Evolutionary conservation across 129 eudicot species (phyloP).

Genomic region (Pulicaria dysenterica): DNA sequence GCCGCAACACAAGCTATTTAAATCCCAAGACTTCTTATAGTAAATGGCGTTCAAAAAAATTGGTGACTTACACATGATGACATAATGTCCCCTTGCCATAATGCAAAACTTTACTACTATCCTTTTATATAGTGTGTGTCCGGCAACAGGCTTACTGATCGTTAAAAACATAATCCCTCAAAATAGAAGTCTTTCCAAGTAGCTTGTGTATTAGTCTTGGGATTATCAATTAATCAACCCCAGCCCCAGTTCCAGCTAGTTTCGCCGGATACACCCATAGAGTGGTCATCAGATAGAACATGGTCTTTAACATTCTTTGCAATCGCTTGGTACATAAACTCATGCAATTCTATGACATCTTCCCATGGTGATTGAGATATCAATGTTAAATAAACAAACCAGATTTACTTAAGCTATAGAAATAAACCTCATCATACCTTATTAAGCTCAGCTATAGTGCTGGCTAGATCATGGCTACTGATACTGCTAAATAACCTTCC

Average conservation of each 20-base stretch:
- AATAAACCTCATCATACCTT: slow-evolving; percentile 45
- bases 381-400: slow-evolving; percentile 7
- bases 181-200: no score
- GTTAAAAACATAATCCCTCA: no score
- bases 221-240: no score
- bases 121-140: no score
- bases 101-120: neutral
- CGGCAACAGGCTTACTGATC: no score
- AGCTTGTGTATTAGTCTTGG: no score
- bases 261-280: no score
- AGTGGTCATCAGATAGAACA: neutral
- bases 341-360: slow-evolving; percentile 14
- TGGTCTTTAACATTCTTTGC: neutral
- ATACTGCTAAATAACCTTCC: slow-evolving; percentile 28
- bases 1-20: neutral
- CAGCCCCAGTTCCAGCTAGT: no score
- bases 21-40: neutral
- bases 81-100: neutral
- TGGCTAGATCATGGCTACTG: slow-evolving; percentile 45
- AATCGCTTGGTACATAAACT: neutral
- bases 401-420: neutral
- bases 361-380: neutral
- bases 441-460: slow-evolving; percentile 66
- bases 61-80: neutral
- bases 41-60: neutral